Percentiles rank a stretch among this genome's conserved stretches.
Evolutionary conservation across 306 rosid genomes (phyloP).

Genomic region (Malus orientalis): DNA sequence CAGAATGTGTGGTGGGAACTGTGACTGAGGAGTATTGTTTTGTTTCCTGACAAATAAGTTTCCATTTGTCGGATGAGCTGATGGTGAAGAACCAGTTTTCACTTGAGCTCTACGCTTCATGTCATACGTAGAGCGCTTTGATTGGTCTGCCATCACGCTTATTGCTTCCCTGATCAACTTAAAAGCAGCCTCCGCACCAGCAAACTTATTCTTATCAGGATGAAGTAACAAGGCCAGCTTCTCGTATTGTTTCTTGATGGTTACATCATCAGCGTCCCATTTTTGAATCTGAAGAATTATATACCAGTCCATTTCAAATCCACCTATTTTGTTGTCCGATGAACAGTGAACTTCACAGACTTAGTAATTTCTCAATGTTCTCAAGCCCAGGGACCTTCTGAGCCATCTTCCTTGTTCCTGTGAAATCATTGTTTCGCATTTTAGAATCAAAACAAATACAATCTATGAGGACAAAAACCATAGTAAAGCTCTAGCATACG

Average conservation of each 20-base stretch:
- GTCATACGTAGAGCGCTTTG: slow-evolving; percentile 44
- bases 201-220: slow-evolving; percentile 80
- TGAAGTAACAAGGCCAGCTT: slow-evolving; percentile 82
- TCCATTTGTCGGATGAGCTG: slow-evolving; percentile 30
- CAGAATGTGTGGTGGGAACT: slow-evolving; percentile 44
- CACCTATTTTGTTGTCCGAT: slow-evolving; percentile 40
- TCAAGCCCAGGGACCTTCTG: no score
- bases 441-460: background rate
- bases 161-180: slow-evolving; percentile 78
- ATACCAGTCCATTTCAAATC: slow-evolving; percentile 76
- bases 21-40: slow-evolving; percentile 26
- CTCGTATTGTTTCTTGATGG: slow-evolving; percentile 67
- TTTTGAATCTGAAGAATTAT: slow-evolving; percentile 52
- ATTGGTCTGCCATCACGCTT: slow-evolving; percentile 49
- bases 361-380: slow-evolving; percentile 50
- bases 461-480: background rate
- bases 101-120: slow-evolving; percentile 15
- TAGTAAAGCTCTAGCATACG: no score
- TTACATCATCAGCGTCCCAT: slow-evolving; percentile 34
- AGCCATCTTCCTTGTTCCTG: no score
- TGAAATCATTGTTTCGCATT: no score
- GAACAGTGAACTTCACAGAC: slow-evolving; percentile 85
- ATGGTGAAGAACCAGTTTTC: slow-evolving; percentile 25
- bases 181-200: slow-evolving; percentile 95
- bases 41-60: slow-evolving; percentile 13